phyloP scores from a whole-genome alignment of 495 filamentous ascomycete species.

The Penicillium roqueforti region DNA sequence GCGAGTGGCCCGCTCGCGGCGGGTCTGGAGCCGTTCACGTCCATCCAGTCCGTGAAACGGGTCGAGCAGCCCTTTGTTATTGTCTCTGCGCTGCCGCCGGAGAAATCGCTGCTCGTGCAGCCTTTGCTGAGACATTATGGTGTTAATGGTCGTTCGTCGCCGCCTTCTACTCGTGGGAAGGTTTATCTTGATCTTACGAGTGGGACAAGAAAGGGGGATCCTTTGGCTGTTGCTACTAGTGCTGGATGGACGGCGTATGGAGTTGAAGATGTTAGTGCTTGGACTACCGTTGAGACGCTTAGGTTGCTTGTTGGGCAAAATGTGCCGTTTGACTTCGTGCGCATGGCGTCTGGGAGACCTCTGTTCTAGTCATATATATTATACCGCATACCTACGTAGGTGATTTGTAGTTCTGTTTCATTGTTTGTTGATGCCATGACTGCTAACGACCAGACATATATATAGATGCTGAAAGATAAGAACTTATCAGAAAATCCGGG shows the following conservation, averaged over 20 bases:
- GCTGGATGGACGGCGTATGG: slow-evolving; percentile 77
- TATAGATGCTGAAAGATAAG: not conserved
- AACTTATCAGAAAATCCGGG: slow-evolving; percentile 9
- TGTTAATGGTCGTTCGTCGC: slow-evolving; percentile 40
- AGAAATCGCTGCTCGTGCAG: slow-evolving; percentile 75
- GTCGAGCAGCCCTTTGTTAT: slow-evolving; percentile 76
- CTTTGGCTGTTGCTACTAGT: slow-evolving; percentile 60
- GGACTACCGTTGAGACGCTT: slow-evolving; percentile 76
- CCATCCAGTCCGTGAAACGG: slow-evolving; percentile 70
- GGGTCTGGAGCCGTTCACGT: slow-evolving; percentile 72
- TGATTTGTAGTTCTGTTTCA: not conserved
- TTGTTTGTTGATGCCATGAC: not conserved
- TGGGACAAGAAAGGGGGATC: slow-evolving; percentile 63
- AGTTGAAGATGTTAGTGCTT: slow-evolving; percentile 71
- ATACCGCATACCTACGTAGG: not conserved
- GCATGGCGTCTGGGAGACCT: slow-evolving; percentile 67
- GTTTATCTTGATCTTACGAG: slow-evolving; percentile 78
- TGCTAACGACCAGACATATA: not conserved
- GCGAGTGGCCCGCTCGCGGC: slow-evolving; percentile 57
- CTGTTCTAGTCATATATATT: slow-evolving; percentile 49
- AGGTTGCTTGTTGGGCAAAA: slow-evolving; percentile 77
- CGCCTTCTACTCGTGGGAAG: slow-evolving; percentile 55
- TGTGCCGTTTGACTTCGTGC: slow-evolving; percentile 80
- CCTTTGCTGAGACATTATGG: slow-evolving; percentile 67
- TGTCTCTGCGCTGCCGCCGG: slow-evolving; percentile 69